phyloP scores from a whole-genome alignment of 805 yeast genomes.

The Dipodascus albidus region DNA sequence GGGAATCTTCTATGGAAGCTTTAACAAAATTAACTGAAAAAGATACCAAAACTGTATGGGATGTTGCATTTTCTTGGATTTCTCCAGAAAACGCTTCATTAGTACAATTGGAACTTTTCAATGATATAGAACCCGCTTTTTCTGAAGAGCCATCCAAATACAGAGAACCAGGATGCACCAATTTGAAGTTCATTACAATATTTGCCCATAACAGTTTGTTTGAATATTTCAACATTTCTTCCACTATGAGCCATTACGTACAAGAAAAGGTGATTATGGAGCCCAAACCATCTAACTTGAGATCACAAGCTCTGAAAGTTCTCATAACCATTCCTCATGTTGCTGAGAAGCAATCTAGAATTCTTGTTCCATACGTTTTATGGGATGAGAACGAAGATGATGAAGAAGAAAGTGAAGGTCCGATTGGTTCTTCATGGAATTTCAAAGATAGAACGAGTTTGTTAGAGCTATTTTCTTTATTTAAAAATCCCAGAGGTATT shows the following conservation, averaged over 20 bases:
- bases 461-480: slow-evolving; percentile 49
- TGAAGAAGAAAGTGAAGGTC: slow-evolving; percentile 17
- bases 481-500: slow-evolving; percentile 50
- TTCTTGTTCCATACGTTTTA: slow-evolving; percentile 48
- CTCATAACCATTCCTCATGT: slow-evolving; percentile 47
- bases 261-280: slow-evolving; percentile 3
- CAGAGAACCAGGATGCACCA: background rate
- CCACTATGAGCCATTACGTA: background rate
- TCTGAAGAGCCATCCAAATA: background rate
- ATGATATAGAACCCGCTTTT: slow-evolving; percentile 10
- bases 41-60: slow-evolving; percentile 44
- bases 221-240: background rate
- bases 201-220: background rate
- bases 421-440: slow-evolving; percentile 11
- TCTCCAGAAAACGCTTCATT: slow-evolving; percentile 20
- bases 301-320: slow-evolving; percentile 47
- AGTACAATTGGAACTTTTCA: slow-evolving; percentile 3
- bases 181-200: background rate
- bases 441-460: slow-evolving; percentile 28
- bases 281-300: slow-evolving; percentile 33
- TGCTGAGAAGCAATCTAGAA: slow-evolving; percentile 53
- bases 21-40: slow-evolving; percentile 37
- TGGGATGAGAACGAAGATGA: slow-evolving; percentile 24
- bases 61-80: slow-evolving; percentile 28
- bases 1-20: slow-evolving; percentile 64